These are phyloP conservation scores for Dactylonectria macrodidyma DNA, from an alignment of 2,329 filamentous ascomycete genomes.

Conservation along the genomic window DNA sequence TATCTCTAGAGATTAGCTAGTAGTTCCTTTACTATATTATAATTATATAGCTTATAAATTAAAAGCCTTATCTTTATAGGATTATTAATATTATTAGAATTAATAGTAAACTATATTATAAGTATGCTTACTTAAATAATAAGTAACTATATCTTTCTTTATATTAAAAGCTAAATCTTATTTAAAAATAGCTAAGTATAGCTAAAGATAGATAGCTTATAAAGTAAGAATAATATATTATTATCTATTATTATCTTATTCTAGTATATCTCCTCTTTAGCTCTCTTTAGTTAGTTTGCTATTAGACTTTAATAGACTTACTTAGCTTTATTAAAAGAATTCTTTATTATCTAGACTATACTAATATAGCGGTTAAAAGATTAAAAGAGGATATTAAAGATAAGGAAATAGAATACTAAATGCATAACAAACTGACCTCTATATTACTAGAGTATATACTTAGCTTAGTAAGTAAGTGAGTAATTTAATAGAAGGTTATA, in stretches of 20 bases:
- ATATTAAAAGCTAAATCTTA: not conserved
- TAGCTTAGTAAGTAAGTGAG: constrained; percentile 22
- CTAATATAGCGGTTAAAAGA: constrained; percentile 20
- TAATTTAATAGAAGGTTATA: constrained; percentile 2
- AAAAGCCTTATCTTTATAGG: constrained; percentile 31
- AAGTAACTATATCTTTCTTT: not conserved
- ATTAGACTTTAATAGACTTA: no score
- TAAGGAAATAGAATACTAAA: no score
- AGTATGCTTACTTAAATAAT: constrained; percentile 13
- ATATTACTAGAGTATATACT: constrained; percentile 37
- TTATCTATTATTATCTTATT: not conserved
- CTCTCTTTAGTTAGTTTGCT: no score
- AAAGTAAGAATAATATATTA: not conserved
- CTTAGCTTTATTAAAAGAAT: no score
- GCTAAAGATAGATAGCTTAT: no score
- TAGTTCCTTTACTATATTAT: not conserved
- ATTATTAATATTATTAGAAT: constrained; percentile 31
- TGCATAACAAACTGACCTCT: no score
- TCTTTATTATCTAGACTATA: no score
- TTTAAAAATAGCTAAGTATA: not conserved
- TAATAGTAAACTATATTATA: no score
- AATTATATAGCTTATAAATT: constrained; percentile 17
- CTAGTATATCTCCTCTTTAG: no score
- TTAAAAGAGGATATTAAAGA: constrained; percentile 26
- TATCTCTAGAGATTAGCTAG: no score